Percentiles rank a stretch among this genome's conserved stretches.
Evolutionary conservation across 495 filamentous ascomycete genomes (phyloP).

Genomic region (Podospora pseudopauciseta): DNA sequence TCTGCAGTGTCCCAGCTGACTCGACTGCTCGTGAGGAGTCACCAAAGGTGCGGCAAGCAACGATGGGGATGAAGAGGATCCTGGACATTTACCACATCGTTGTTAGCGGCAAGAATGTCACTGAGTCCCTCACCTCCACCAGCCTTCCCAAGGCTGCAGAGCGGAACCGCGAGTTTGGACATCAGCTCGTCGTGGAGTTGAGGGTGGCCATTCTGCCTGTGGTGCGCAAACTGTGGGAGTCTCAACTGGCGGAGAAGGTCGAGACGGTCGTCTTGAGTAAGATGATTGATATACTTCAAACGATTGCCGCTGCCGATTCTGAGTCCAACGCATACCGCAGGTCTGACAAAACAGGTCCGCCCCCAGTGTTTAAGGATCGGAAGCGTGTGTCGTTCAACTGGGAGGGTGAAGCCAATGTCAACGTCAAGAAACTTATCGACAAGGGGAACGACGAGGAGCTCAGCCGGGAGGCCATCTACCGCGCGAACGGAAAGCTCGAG

Average conservation of each 20-base stretch:
- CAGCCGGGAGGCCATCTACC: constrained; percentile 73
- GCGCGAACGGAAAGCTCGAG: constrained; percentile 63
- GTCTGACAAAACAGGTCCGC: constrained; percentile 33
- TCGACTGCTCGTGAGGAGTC: constrained; percentile 33
- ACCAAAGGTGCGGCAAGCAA: constrained; percentile 38
- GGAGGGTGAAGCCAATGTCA: constrained; percentile 38
- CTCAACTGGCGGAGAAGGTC: constrained; percentile 72
- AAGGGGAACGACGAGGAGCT: constrained; percentile 55
- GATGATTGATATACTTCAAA: constrained; percentile 78
- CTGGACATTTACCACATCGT: constrained; percentile 75
- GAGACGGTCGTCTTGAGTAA: constrained; percentile 71
- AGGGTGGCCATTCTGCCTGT: constrained; percentile 79
- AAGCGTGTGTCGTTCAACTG: constrained; percentile 29
- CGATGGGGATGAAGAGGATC: constrained; percentile 72
- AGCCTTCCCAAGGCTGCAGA: constrained; percentile 57
- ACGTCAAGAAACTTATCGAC: constrained; percentile 40
- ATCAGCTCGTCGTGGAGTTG: constrained; percentile 84
- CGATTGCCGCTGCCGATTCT: constrained; percentile 69
- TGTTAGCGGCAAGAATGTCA: constrained; percentile 69
- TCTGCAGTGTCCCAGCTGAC: constrained; percentile 35
- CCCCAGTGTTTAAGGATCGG: constrained; percentile 27
- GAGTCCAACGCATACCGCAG: constrained; percentile 63
- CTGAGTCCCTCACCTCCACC: constrained; percentile 65
- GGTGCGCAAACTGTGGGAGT: constrained; percentile 76
- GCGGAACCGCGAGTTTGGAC: constrained; percentile 56